Base-by-base conservation (phyloP, 768 basidiomycete species). In the Boletellus ananas region DNA sequence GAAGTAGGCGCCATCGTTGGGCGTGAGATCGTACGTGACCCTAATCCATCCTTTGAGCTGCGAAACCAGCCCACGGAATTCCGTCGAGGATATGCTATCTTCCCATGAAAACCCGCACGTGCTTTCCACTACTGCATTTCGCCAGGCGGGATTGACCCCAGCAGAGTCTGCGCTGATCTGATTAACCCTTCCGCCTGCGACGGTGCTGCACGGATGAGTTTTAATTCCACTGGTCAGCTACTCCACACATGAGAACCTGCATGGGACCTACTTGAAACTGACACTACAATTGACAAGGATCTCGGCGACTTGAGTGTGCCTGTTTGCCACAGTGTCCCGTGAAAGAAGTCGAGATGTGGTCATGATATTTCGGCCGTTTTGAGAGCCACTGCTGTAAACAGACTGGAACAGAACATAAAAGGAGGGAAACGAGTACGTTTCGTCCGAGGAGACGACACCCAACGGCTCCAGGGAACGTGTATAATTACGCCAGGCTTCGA, bases 111-210 rank as follows among this genome's bases (percentile, higher is more conserved):
- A 6, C 0, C 51, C 55, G 29, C 62, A 60, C 9, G 58, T 42
- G 6, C 67, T 56, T 20, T 76, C 61, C 5, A 67, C 60, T 11
- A 77, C 41, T 0, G 76, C 69, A 13, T 68, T 65, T 5, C 78
- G 66, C 76, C 77, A 80, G 5, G 72, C 73, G 9, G 76, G 78
- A 59, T 78, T 71, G 18, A 78, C 50, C 10, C 73, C 77, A 13
- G 68, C 63, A 4, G 73, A 68, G 41, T 69, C 62, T 0, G 75
- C 70, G 27, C 70, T 58, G 2, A 66, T 58, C 21, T 59, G 57
- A 4, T 70, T 63, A 10, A 77, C 77, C 5, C 68, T 71, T 1
- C 79, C 77, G 4, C 78, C 78, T 9, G 64, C 70, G 10, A 78
- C 60, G 9, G 65, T 58, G 35, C 78, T 79, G 2, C 2, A 38